Evolutionary conservation across 2,329 filamentous ascomycete species (phyloP).

Genomic region (Venturia aucupariae): DNA sequence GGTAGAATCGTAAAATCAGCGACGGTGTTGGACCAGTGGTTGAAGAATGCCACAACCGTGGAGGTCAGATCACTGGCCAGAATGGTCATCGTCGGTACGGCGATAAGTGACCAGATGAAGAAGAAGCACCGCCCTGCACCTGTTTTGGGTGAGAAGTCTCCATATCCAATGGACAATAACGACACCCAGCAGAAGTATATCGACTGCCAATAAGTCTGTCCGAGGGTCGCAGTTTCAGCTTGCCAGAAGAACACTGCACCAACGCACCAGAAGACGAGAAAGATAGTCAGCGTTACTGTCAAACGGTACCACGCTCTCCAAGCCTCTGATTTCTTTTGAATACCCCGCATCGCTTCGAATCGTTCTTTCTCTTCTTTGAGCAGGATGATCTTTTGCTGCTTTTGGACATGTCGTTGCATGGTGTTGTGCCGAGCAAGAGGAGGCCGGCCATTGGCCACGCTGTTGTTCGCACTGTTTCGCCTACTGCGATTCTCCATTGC

Average conservation of each 20-base stretch:
- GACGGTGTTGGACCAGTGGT: constrained; percentile 9
- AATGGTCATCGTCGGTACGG: constrained; percentile 13
- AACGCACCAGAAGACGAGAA: constrained; percentile 12
- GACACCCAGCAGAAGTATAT: constrained; percentile 15
- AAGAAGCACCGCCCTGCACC: constrained; percentile 13
- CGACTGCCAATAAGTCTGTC: constrained; percentile 9
- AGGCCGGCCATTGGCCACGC: background rate
- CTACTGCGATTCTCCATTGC: constrained; percentile 5
- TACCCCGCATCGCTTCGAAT: constrained; percentile 23
- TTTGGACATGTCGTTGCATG: background rate
- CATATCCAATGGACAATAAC: constrained; percentile 14
- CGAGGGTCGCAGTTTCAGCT: background rate
- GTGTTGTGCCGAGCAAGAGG: constrained; percentile 6
- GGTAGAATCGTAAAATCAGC: constrained; percentile 14
- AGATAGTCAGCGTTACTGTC: constrained; percentile 8
- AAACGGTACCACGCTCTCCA: constrained; percentile 10
- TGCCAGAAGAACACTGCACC: constrained; percentile 13
- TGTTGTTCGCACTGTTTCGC: too few relatives aligned
- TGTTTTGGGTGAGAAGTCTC: constrained; percentile 11
- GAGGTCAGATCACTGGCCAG: constrained; percentile 5
- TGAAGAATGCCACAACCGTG: constrained; percentile 12
- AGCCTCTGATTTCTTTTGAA: constrained; percentile 9
- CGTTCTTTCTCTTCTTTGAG: constrained; percentile 23
- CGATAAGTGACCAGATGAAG: constrained; percentile 13
- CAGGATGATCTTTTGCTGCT: constrained; percentile 8